Evolutionary conservation across 345 rosid species (phyloP), one percentile per base, ranked within the genome.

Genomic region (Pseudoturritis turrita): DNA sequence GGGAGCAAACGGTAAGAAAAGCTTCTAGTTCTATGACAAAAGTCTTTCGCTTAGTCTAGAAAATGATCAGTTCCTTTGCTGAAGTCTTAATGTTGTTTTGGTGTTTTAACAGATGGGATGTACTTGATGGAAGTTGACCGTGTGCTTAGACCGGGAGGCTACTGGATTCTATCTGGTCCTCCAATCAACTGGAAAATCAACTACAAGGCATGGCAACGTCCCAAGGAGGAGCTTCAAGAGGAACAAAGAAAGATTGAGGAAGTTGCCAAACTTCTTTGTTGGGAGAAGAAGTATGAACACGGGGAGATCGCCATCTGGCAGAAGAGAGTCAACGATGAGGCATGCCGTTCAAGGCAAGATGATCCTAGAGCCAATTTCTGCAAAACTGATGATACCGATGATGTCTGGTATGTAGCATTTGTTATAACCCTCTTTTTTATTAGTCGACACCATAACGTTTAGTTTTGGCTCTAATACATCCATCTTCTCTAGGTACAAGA

Each of bases 101-200:
- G 26, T 51, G 25, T 75, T 73, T 53, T 15, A 56, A 76, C 83
- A 95, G 99, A 84, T 82, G 99, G 99, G 65, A 87, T 75, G 79
- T 89, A 92, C 81, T 59, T 95, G 77, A 92, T 82, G 89, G 99
- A 95, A 81, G 98, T 95, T 33, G 99, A 92, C 78, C 89, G 99
- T 40, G 99, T 95, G 71, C 95, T 92, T 68, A 87, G 99, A 79
- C 94, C 96, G 0, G 99, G 99, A 57, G 99, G 97, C 65, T 95
- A 95, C 77, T 95, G 99, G 99, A 81, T 95, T 14, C 89, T 95
- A 6, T 95, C 98, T 4, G 99, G 98, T 41, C 99, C 99, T 59
- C 99, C 99, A 43, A 95, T 95, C 79, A 91, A 89, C 76, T 95
- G 98, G 98, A 92, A 81, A 82, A 65, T 21, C 70, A 87, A 87